Base-by-base conservation (phyloP, 805 yeast species). In the Kregervanrija delftensis region DNA sequence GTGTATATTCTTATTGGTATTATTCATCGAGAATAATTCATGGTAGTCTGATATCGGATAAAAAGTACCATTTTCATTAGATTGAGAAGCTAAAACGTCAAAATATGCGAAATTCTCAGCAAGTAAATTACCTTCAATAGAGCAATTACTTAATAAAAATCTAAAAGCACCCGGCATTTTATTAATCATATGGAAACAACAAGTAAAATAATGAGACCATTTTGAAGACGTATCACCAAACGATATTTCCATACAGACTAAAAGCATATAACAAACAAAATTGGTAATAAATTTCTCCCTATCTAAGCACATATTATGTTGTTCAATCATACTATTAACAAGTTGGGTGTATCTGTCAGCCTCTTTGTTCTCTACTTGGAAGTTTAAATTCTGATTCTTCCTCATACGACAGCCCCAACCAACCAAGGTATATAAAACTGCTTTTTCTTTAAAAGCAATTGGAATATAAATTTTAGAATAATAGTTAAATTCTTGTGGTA, bases 401-500 rank as follows among this genome's bases (percentile, higher is more conserved):
- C 47, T 36, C 46, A 44, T 46, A 33, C 56, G 55, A 16, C 70
- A 68, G 66, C 79, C 75, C 84, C 84, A 80, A 0, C 81, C 76
- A 30, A 79, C 61, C 8, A 80, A 56, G 0, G 75, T 66, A 46
- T 70, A 69, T 17, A 79, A 53, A 3, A 78, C 73, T 3, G 77
- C 68, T 34, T 64, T 64, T 40, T 75, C 71, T 32, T 63, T 62
- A 39, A 68, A 62, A 0, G 83, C 81, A 70, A 79, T 67, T 5
- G 80, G 78, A 3, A 79, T 58, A 52, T 76, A 77, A 9, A 76
- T 70, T 35, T 71, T 74, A 12, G 72, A 58, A 50, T 74, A 80
- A 52, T 73, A 71, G 55, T 79, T 80, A 14, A 67, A 64, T 35
- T 68, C 71, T 34, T 57, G 56, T 15, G 71, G 67, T 1, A 81